Conservation (phyloP, 2,329 filamentous ascomycete species). For the Phialocephala subalpina region DNA sequence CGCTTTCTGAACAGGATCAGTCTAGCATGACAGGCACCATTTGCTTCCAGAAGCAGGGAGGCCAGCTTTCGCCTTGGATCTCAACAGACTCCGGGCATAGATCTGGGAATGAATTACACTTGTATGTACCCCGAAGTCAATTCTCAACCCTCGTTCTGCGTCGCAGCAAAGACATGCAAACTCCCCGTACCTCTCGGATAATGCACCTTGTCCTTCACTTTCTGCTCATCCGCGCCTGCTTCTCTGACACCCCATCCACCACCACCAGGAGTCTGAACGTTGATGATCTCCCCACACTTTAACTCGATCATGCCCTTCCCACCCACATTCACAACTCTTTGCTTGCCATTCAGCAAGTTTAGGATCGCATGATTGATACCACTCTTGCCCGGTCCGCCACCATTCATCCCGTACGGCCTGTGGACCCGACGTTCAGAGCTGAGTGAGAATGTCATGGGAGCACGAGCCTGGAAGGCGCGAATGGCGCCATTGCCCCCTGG, state of each 20-base stretch:
- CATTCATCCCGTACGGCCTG: conserved; percentile 81
- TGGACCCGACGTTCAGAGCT: conserved; percentile 72
- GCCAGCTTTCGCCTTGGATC: too few species aligned
- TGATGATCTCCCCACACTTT: conserved; percentile 11
- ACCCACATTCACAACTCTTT: conserved; percentile 4
- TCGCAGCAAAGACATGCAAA: too few species aligned
- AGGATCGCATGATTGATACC: conserved; percentile 8
- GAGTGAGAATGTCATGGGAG: conserved; percentile 47
- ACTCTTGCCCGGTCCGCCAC: conserved; percentile 44
- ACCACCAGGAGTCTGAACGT: conserved; percentile 12
- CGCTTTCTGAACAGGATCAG: too few species aligned
- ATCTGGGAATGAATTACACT: too few species aligned
- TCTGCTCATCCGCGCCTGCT: too few species aligned
- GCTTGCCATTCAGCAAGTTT: background rate
- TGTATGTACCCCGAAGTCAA: too few species aligned
- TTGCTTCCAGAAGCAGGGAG: too few species aligned
- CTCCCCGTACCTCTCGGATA: too few species aligned
- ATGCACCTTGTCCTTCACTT: too few species aligned
- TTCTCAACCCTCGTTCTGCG: too few species aligned
- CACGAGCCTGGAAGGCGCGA: conserved; percentile 59
- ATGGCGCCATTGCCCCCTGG: conserved; percentile 35
- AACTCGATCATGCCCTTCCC: conserved; percentile 8
- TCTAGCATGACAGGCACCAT: too few species aligned
- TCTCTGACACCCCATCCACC: conserved; percentile 8
- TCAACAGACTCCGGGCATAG: too few species aligned